These are phyloP conservation scores for Fusarium virguliforme DNA, from an alignment of 2,329 filamentous ascomycete genomes.

Conservation along the genomic window DNA sequence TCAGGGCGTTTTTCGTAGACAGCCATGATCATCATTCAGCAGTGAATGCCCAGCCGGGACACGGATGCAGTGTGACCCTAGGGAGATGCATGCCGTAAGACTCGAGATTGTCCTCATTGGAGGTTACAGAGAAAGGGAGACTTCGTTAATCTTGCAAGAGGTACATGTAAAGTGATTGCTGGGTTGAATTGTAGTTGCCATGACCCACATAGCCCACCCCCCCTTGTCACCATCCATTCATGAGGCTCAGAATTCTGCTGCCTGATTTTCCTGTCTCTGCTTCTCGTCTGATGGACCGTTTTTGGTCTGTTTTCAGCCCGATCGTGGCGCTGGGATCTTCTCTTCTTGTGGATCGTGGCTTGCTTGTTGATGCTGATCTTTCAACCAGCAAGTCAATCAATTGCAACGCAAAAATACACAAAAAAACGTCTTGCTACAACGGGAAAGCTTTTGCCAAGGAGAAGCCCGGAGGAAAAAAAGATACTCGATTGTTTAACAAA, in stretches of 20 bases:
- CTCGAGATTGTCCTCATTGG: neutral
- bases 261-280: constrained; percentile 39
- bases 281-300: constrained; percentile 6
- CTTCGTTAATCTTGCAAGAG: constrained; percentile 8
- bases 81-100: neutral
- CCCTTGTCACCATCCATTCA: constrained; percentile 47
- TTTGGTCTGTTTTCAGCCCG: constrained; percentile 4
- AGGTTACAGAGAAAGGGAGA: neutral
- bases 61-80: neutral
- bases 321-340: constrained; percentile 8
- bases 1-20: neutral
- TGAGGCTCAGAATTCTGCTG: constrained; percentile 52
- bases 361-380: neutral
- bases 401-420: neutral
- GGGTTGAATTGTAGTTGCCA: neutral
- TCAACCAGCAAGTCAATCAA: neutral
- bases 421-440: neutral
- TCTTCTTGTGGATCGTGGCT: constrained; percentile 13
- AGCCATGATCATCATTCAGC: neutral
- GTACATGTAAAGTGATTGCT: neutral
- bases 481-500: constrained; percentile 23
- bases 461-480: neutral
- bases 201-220: neutral
- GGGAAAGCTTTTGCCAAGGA: constrained; percentile 9
- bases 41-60: neutral